A percentile compares a stretch with the other conserved stretches of the same genome.
Evolutionary conservation across 306 rosid species (phyloP).

Genomic region (Betula pendula): DNA sequence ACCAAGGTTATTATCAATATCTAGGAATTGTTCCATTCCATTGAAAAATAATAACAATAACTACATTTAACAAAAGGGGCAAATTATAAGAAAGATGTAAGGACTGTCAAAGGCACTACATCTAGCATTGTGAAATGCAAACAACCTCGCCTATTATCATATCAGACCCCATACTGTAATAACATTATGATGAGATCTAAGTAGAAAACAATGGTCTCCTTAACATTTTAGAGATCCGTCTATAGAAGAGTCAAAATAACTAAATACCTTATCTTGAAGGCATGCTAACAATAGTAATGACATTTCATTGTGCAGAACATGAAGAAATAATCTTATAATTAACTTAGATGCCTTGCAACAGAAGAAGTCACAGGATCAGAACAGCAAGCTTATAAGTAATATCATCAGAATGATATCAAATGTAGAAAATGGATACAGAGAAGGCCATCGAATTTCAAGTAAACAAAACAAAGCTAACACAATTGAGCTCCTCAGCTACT

Average conservation of each 20-base stretch:
- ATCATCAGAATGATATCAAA: neutral
- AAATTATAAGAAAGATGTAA: no score
- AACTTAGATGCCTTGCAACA: neutral
- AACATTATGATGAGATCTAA: no score
- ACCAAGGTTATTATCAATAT: neutral
- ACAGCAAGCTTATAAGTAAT: neutral
- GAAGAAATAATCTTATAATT: neutral
- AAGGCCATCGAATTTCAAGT: neutral
- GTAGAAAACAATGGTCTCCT: no score
- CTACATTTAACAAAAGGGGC: no score
- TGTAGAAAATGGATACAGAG: neutral
- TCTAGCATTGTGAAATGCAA: no score
- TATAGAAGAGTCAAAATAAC: no score
- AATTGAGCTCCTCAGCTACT: neutral
- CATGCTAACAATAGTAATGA: neutral
- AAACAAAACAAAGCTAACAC: neutral
- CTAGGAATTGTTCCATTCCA: neutral
- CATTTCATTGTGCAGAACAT: neutral
- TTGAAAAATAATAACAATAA: neutral
- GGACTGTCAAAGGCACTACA: no score
- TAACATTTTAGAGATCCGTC: no score
- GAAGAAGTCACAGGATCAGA: neutral
- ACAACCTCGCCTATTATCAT: no score
- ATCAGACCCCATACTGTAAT: no score
- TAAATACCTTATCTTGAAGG: no score